phyloP scores from a whole-genome alignment of 371 early-diverging fungal species.

The Batkoa obscura region DNA sequence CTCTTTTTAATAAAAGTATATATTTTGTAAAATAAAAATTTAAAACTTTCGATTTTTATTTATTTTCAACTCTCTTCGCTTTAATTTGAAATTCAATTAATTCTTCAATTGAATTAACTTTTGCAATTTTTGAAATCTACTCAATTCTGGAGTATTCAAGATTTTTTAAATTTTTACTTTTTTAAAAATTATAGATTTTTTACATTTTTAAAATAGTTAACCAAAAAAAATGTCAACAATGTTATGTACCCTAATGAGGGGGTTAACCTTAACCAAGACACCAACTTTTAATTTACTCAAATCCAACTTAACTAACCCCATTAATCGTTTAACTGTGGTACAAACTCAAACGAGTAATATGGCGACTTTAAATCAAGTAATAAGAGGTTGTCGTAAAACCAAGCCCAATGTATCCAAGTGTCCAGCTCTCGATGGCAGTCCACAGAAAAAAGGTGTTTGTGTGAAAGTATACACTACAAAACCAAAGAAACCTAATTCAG shows the following conservation, averaged over 20 bases:
- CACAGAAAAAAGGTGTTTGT: constrained; percentile 85
- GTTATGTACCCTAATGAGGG: too few species aligned
- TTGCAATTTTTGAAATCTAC: not conserved
- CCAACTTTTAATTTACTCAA: too few species aligned
- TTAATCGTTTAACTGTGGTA: too few species aligned
- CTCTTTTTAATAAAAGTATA: too few species aligned
- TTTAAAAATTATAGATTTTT: too few species aligned
- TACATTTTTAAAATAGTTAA: too few species aligned
- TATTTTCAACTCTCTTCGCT: too few species aligned
- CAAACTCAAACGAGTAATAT: constrained; percentile 14
- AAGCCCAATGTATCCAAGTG: constrained; percentile 42
- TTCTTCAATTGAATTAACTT: not conserved
- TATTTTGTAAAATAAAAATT: too few species aligned
- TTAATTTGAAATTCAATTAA: not conserved
- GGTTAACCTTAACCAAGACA: too few species aligned
- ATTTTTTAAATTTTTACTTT: not conserved
- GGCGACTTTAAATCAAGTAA: constrained; percentile 93
- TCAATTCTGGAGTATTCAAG: not conserved
- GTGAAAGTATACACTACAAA: constrained; percentile 84
- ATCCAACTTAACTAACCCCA: too few species aligned
- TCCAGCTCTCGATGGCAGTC: constrained; percentile 76
- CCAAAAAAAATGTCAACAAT: too few species aligned
- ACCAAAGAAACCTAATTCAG: constrained; percentile 88
- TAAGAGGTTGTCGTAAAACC: constrained; percentile 64
- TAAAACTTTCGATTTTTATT: too few species aligned